Percentiles rank a stretch among this genome's conserved stretches.
Conservation (phyloP, 495 filamentous ascomycete genomes). For the Viridothelium virens region DNA sequence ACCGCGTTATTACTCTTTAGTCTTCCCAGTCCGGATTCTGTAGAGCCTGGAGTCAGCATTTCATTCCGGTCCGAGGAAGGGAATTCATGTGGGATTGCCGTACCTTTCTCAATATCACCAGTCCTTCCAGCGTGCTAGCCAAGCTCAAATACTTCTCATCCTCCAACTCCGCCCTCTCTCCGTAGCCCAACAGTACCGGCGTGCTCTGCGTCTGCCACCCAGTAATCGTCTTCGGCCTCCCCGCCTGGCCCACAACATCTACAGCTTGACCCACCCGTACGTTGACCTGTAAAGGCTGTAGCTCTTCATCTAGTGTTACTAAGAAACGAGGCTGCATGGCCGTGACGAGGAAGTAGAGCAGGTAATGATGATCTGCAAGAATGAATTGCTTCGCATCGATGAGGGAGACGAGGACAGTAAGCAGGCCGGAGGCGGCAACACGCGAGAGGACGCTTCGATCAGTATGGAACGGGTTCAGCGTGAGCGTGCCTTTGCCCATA, state of each 20-base stretch:
- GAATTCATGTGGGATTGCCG: conserved; percentile 20
- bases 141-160: conserved; percentile 94
- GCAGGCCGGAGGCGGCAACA: conserved; percentile 80
- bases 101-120: conserved; percentile 97
- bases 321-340: conserved; percentile 96
- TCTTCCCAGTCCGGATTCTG: conserved; percentile 33
- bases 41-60: too few relatives aligned
- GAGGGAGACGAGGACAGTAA: conserved; percentile 82
- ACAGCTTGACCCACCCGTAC: conserved; percentile 96
- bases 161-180: conserved; percentile 92
- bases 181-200: conserved; percentile 83
- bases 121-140: conserved; percentile 82
- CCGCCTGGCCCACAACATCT: conserved; percentile 94
- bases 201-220: conserved; percentile 99
- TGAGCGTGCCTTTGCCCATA: conserved; percentile 98
- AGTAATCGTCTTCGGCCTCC: conserved; percentile 95
- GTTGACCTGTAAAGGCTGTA: conserved; percentile 90
- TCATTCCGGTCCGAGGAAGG: not conserved
- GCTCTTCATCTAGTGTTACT: conserved; percentile 86
- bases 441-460: conserved; percentile 91
- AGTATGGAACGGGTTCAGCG: conserved; percentile 94
- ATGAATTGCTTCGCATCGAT: conserved; percentile 95
- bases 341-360: conserved; percentile 96
- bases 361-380: conserved; percentile 78
- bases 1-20: not conserved